Conservation (phyloP, 2,329 filamentous ascomycete genomes). For the Alternaria sp. region DNA sequence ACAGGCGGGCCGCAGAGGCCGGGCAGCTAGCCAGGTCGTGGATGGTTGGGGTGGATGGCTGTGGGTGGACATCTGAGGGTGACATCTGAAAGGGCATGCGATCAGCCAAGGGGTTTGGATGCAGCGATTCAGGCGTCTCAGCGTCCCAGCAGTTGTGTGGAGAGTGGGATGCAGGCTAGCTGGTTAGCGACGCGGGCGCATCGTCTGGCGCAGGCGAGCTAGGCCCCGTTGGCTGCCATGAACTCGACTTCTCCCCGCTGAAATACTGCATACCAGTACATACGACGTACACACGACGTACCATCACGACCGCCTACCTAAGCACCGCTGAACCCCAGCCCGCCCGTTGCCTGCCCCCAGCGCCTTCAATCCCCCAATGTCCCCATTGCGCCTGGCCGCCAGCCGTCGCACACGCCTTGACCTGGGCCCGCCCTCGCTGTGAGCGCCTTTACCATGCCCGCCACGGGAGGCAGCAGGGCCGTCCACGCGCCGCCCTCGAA, state of each 20-base stretch:
- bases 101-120: background rate
- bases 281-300: background rate
- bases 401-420: slow-evolving; percentile 25
- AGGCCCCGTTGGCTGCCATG: background rate
- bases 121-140: background rate
- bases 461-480: slow-evolving; percentile 22
- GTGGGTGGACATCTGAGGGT: background rate
- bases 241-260: slow-evolving; percentile 2
- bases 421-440: slow-evolving; percentile 14
- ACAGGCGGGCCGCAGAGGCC: background rate
- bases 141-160: background rate
- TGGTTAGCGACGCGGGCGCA: background rate
- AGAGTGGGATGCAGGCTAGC: background rate
- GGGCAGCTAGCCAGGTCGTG: background rate
- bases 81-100: background rate
- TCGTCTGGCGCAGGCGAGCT: background rate
- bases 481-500: slow-evolving; percentile 15
- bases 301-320: background rate
- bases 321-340: background rate
- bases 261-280: background rate
- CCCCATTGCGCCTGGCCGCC: slow-evolving; percentile 27
- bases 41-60: too few species aligned
- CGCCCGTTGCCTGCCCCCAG: background rate
- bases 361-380: slow-evolving; percentile 12
- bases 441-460: slow-evolving; percentile 18